A percentile compares a stretch with the other conserved stretches of the same genome.
phyloP scores from a whole-genome alignment of 2,329 filamentous ascomycete species.

The Metarhizium humberi region DNA sequence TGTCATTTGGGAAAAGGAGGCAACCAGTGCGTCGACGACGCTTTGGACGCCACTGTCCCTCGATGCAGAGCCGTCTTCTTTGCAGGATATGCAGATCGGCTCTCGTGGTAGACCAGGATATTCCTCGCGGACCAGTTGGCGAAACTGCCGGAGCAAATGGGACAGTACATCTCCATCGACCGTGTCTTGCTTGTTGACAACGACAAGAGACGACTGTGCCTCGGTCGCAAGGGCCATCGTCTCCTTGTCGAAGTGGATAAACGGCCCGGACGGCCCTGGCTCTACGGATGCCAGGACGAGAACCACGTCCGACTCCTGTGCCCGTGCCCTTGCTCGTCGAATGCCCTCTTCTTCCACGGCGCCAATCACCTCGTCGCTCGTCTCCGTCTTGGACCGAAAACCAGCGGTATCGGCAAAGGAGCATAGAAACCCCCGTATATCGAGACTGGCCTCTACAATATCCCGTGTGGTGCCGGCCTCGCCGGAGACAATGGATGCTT shows the following conservation, averaged over 20 bases:
- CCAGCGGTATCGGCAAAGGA: slow-evolving; percentile 95
- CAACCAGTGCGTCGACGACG: slow-evolving; percentile 59
- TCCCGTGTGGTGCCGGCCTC: slow-evolving; percentile 93
- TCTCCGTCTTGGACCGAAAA: slow-evolving; percentile 45
- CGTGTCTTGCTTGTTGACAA: slow-evolving; percentile 55
- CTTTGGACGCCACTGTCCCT: slow-evolving; percentile 55
- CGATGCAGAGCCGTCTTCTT: slow-evolving; percentile 34
- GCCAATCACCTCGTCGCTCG: slow-evolving; percentile 41
- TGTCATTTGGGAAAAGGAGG: slow-evolving; percentile 63
- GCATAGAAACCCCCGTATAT: slow-evolving; percentile 82
- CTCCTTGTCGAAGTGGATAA: slow-evolving; percentile 44
- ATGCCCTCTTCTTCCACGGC: slow-evolving; percentile 85
- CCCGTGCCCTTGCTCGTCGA: slow-evolving; percentile 70
- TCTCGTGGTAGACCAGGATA: slow-evolving; percentile 21
- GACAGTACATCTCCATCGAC: slow-evolving; percentile 26
- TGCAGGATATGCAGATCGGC: slow-evolving; percentile 59
- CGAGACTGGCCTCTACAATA: slow-evolving; percentile 83
- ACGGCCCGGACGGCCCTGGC: slow-evolving; percentile 21
- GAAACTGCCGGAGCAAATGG: slow-evolving; percentile 32
- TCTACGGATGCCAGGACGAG: slow-evolving; percentile 74
- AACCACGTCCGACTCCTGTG: slow-evolving; percentile 75
- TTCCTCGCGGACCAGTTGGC: slow-evolving; percentile 8
- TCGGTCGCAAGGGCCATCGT: slow-evolving; percentile 43
- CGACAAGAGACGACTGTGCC: slow-evolving; percentile 40
- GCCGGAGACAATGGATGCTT: slow-evolving; percentile 88